phyloP scores from a whole-genome alignment of 2,329 filamentous ascomycete genomes.

The Leptographium radiaticola region DNA sequence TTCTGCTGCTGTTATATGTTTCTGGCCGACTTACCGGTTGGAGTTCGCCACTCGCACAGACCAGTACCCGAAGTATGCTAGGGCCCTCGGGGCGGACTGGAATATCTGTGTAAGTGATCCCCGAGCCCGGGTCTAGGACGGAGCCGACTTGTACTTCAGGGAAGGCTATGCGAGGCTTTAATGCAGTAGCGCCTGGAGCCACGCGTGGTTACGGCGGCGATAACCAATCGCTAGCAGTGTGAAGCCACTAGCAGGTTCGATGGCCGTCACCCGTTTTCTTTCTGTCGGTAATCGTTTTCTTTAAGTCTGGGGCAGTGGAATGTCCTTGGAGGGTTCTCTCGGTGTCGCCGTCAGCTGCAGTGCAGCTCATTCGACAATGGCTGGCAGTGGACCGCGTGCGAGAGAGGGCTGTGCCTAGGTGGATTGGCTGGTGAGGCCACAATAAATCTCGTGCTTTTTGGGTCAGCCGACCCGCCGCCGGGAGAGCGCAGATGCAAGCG shows the following conservation, averaged over 20 bases:
- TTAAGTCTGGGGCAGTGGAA: neutral
- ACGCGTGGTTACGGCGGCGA: neutral
- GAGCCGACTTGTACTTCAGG: neutral
- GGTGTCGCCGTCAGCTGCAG: neutral
- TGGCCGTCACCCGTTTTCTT: neutral
- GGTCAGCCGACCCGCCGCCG: no score
- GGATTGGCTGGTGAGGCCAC: no score
- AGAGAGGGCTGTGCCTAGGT: no score
- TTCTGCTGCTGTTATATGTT: neutral
- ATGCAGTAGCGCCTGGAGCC: neutral
- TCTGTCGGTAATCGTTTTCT: neutral
- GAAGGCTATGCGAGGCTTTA: neutral
- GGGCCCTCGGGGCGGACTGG: neutral
- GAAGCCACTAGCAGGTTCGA: slow-evolving; percentile 3
- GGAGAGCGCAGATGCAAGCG: no score
- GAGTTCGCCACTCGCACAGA: neutral
- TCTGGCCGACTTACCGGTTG: neutral
- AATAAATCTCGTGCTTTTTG: no score
- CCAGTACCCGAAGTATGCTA: neutral
- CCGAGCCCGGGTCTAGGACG: neutral
- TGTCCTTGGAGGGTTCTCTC: neutral
- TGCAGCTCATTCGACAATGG: no score
- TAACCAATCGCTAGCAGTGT: neutral
- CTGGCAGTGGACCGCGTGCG: no score
- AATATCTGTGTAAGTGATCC: neutral